These are phyloP conservation scores for Tetrahymena borealis DNA, from an alignment of 73 alveolate species.

Conservation along the genomic window DNA sequence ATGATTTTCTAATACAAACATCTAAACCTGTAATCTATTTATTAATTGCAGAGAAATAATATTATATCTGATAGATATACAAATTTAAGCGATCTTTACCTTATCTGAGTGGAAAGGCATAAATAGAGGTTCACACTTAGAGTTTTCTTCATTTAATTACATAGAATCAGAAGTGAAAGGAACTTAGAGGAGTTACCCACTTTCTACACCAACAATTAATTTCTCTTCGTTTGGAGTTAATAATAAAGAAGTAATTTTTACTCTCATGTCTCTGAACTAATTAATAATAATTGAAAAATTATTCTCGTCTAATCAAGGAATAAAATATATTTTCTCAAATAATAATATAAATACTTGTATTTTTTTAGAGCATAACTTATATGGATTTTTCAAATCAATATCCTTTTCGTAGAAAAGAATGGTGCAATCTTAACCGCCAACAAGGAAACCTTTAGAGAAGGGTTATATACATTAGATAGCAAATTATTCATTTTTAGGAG, in stretches of 20 bases:
- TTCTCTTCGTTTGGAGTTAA: conserved; percentile 58
- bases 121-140: conserved; percentile 58
- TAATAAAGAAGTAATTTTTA: conserved; percentile 35
- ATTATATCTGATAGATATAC: neutral
- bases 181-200: conserved; percentile 44
- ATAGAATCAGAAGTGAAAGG: conserved; percentile 50
- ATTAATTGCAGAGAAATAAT: neutral
- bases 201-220: conserved; percentile 48
- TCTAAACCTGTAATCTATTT: conserved; percentile 73
- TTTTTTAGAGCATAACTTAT: conserved; percentile 23
- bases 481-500: conserved; percentile 48
- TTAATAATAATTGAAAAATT: conserved; percentile 4
- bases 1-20: conserved; percentile 83
- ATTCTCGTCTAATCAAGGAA: neutral
- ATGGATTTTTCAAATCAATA: conserved; percentile 56
- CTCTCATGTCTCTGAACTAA: neutral
- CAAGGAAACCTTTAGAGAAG: conserved; percentile 62
- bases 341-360: conserved; percentile 6
- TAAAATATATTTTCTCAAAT: neutral
- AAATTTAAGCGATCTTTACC: neutral
- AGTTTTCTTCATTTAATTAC: conserved; percentile 57
- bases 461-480: conserved; percentile 49
- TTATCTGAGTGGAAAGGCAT: conserved; percentile 62
- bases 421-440: conserved; percentile 57
- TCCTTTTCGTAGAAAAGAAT: conserved; percentile 58